Percentiles rank a stretch among this genome's conserved stretches.
phyloP scores from a whole-genome alignment of 306 rosid genomes.

The Crotalaria pallida region DNA sequence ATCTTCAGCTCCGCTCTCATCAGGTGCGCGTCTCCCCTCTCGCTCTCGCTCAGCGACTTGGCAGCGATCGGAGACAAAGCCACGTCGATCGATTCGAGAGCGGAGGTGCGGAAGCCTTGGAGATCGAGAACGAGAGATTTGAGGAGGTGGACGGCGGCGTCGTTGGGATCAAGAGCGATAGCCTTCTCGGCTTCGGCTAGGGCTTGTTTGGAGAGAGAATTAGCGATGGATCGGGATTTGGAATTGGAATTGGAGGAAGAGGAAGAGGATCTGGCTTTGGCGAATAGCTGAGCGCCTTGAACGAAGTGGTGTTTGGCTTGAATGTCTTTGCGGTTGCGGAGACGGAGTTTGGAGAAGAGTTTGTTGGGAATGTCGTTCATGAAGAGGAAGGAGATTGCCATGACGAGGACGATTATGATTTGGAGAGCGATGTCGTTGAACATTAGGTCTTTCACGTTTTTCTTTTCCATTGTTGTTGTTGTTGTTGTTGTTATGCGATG shows the following conservation, averaged over 20 bases:
- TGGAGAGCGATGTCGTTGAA: conserved; percentile 45
- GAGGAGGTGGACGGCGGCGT: conserved; percentile 77
- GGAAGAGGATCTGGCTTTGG: conserved; percentile 48
- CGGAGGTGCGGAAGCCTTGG: conserved; percentile 62
- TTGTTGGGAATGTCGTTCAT: conserved; percentile 60
- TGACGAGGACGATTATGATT: conserved; percentile 33
- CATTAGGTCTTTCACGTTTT: conserved; percentile 13
- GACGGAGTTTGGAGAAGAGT: conserved; percentile 38
- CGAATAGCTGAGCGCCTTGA: conserved; percentile 62
- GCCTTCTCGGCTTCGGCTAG: conserved; percentile 56
- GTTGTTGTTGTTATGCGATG: not conserved
- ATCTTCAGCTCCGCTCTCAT: conserved; percentile 70
- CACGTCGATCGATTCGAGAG: conserved; percentile 60
- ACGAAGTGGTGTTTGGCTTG: conserved; percentile 73
- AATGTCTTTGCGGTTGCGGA: conserved; percentile 32
- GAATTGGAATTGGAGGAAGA: too few species aligned
- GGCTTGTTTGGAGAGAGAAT: conserved; percentile 40
- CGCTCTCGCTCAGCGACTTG: conserved; percentile 39
- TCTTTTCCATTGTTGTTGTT: too few species aligned
- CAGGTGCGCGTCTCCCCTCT: conserved; percentile 62
- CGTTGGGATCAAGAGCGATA: conserved; percentile 57
- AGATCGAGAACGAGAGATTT: conserved; percentile 57
- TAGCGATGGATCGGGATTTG: conserved; percentile 17
- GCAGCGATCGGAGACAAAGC: conserved; percentile 58
- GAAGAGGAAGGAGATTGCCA: conserved; percentile 41